Evolutionary conservation across 2,329 filamentous ascomycete species (phyloP).

Genomic region (Ophiocordyceps camponoti-leonardi): DNA sequence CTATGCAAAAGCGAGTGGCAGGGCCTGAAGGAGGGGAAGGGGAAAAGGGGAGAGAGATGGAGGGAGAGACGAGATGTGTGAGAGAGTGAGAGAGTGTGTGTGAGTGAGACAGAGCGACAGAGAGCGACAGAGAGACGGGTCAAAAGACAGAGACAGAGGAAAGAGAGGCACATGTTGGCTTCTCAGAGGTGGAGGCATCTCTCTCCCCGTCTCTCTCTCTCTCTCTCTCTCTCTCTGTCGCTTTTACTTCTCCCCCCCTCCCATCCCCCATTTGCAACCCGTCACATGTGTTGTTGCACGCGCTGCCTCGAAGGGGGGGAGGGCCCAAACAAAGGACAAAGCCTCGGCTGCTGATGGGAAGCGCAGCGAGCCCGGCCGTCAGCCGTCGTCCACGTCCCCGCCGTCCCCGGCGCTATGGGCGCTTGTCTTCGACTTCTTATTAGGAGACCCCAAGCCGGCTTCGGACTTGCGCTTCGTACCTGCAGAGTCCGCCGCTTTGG

Average conservation of each 20-base stretch:
- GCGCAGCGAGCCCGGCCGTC: conserved; percentile 3
- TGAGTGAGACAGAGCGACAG: too few species aligned
- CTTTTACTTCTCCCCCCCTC: too few species aligned
- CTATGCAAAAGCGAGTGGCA: neutral
- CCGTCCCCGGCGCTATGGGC: conserved; percentile 19
- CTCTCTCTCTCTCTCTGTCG: too few species aligned
- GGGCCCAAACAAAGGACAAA: neutral
- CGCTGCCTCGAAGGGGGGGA: neutral
- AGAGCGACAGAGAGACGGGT: too few species aligned
- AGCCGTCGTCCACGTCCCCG: conserved; percentile 18
- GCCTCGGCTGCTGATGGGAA: neutral
- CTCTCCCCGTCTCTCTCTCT: too few species aligned
- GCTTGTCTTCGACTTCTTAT: conserved; percentile 42
- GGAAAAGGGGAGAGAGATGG: neutral
- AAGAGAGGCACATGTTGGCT: too few species aligned
- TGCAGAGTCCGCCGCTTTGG: conserved; percentile 11
- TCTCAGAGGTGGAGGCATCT: too few species aligned
- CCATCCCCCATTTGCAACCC: neutral
- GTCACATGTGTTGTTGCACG: neutral
- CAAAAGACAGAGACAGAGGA: too few species aligned
- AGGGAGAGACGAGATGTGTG: neutral
- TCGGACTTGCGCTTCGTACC: conserved; percentile 47
- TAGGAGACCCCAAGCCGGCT: conserved; percentile 24
- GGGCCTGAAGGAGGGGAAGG: neutral
- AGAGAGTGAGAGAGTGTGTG: neutral